A percentile compares a stretch with the other conserved stretches of the same genome.
Evolutionary conservation across 2,329 filamentous ascomycete species (phyloP).

Genomic region (Tympanopsis confertula): DNA sequence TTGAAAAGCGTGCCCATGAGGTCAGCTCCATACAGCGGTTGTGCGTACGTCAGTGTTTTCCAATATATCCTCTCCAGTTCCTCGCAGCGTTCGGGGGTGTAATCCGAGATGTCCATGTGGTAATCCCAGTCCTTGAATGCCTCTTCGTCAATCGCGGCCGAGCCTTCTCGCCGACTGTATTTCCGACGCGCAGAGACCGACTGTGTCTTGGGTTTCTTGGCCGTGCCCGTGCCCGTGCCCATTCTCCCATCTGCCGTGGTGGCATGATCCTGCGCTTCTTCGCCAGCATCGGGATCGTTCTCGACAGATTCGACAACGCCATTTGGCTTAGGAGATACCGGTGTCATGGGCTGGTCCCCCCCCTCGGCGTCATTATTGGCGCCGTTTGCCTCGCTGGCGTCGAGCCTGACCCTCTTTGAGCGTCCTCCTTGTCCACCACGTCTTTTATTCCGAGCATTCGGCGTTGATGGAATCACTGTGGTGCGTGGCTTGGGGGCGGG

Average conservation of each 20-base stretch:
- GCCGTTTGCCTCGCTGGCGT: slow-evolving; percentile 21
- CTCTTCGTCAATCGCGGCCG: slow-evolving; percentile 74
- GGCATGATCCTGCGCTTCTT: slow-evolving; percentile 30
- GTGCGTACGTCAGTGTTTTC: slow-evolving; percentile 92
- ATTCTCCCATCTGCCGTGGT: slow-evolving; percentile 30
- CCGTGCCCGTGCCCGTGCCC: slow-evolving; percentile 37
- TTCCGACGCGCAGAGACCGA: slow-evolving; percentile 81
- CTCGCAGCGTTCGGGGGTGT: slow-evolving; percentile 80
- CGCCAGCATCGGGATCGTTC: slow-evolving; percentile 26
- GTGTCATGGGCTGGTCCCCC: slow-evolving; percentile 45
- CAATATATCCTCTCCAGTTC: slow-evolving; percentile 92
- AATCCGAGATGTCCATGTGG: slow-evolving; percentile 75
- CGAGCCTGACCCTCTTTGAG: slow-evolving; percentile 19
- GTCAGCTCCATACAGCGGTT: slow-evolving; percentile 90
- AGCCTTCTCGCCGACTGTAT: slow-evolving; percentile 68
- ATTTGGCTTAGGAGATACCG: slow-evolving; percentile 36
- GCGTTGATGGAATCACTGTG: slow-evolving; percentile 2
- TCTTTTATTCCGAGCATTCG: slow-evolving; percentile 14
- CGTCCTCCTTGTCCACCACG: slow-evolving; percentile 21
- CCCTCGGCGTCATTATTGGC: slow-evolving; percentile 24
- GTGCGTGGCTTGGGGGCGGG: slow-evolving; percentile 23
- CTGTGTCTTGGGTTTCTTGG: slow-evolving; percentile 42
- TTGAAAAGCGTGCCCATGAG: slow-evolving; percentile 92
- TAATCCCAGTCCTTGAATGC: slow-evolving; percentile 90
- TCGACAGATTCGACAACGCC: slow-evolving; percentile 35